Base-by-base conservation (phyloP, 768 basidiomycete species). In the Trametes villosa region DNA sequence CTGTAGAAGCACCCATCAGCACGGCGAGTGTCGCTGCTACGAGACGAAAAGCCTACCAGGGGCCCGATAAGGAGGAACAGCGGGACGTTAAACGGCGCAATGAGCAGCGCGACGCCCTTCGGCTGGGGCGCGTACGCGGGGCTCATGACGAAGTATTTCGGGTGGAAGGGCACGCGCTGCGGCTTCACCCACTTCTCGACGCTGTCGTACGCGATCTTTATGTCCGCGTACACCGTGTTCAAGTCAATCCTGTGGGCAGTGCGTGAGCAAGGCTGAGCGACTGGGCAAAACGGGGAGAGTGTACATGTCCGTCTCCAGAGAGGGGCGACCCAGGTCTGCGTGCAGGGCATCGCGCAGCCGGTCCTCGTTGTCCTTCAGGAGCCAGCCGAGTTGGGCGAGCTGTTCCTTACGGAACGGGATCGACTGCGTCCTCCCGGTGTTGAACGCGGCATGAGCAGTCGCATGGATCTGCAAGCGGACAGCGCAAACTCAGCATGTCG, bases 21-120 rank as follows among this genome's bases (percentile, higher is more conserved):
- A 24, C 22, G 12, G 17, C 20, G 9, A 33, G 29, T 4, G 34
- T 13, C 24, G 5, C 33, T 20, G 31, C 33, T 26, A 36, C 9
- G 47, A 27, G 4, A 9, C 6, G n/a, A n/a, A n/a, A 1, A 60
- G 7, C 81, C 22, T 59, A 88, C 88, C 62, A 93, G 60, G 12
- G 88, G 88, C 1, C 78, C 75, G 8, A 90, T 40, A 0, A 80
- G 71, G 54, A 89, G 72, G 78, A 79, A 87, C 13, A 91, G 59
- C 0, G 89, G 91, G 67, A 87, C 90, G 71, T 91, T 91, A 81
- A 89, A 91, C 1, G 89, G 88, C 31, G 78, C 79, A 60, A 92
- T 88, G 67, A 89, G 82, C 53, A 91, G 75, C 0, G 87, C 81
- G 27, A 86, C 81, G 2, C 90, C 90, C 70, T 93, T 94, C 38